phyloP scores from a whole-genome alignment of 371 early-diverging fungal genomes.

The Rhizomucor miehei region DNA sequence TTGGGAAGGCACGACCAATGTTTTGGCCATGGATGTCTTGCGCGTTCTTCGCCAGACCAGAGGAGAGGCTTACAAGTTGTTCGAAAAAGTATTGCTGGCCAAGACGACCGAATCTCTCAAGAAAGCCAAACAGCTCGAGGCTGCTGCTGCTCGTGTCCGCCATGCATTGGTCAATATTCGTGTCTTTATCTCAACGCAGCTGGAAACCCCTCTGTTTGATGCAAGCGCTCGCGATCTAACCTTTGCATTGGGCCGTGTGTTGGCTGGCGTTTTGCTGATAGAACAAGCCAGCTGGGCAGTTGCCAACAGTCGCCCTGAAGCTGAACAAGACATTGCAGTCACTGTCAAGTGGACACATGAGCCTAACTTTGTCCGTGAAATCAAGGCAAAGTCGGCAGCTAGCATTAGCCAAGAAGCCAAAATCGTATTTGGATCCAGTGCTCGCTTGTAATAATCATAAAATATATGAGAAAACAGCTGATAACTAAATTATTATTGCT shows the following conservation, averaged over 20 bases:
- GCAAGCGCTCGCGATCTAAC: conserved; percentile 51
- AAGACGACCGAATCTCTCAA: conserved; percentile 4
- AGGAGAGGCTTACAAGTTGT: conserved; percentile 32
- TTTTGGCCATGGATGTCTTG: conserved; percentile 63
- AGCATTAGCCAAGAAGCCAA: conserved; percentile 21
- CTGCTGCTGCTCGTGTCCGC: conserved; percentile 4
- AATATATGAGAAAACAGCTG: not conserved
- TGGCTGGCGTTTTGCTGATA: conserved; percentile 46
- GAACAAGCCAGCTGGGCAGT: conserved; percentile 53
- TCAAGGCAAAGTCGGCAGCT: not conserved
- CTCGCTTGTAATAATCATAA: conserved; percentile 21
- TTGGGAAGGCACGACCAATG: conserved; percentile 73
- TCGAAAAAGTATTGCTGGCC: conserved; percentile 26
- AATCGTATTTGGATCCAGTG: conserved; percentile 33
- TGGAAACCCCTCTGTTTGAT: conserved; percentile 24
- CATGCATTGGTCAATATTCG: conserved; percentile 4
- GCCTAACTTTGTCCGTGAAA: not conserved
- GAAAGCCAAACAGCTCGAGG: not conserved
- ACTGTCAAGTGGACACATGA: conserved; percentile 26
- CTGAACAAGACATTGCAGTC: conserved; percentile 21
- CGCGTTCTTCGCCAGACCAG: conserved; percentile 55
- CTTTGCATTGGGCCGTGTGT: conserved; percentile 48
- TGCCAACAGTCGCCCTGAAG: conserved; percentile 15
- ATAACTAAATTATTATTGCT: not conserved
- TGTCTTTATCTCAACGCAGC: conserved; percentile 9